phyloP scores from a whole-genome alignment of 2,329 filamentous ascomycete genomes.

The Penicillium sp. region DNA sequence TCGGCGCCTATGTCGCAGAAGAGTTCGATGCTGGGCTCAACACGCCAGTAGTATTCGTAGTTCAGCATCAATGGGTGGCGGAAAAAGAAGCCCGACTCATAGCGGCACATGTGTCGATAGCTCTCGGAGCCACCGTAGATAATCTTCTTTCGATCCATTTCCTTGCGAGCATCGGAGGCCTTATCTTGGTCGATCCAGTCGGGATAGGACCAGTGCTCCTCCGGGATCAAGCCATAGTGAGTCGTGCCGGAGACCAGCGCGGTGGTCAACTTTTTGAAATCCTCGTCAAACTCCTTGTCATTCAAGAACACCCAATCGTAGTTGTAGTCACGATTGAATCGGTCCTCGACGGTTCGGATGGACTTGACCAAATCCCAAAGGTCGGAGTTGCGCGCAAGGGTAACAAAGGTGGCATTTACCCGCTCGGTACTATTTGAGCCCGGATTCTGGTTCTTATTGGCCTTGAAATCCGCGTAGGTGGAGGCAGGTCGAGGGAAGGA shows the following conservation, averaged over 20 bases:
- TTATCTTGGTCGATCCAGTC: constrained; percentile 94
- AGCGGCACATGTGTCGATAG: constrained; percentile 99
- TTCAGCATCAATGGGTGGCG: constrained; percentile 89
- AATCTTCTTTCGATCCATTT: constrained; percentile 93
- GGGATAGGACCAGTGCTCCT: constrained; percentile 97
- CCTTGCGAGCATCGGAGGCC: constrained; percentile 85
- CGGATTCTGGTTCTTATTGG: constrained; percentile 29
- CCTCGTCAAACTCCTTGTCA: constrained; percentile 89
- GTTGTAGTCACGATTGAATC: constrained; percentile 95
- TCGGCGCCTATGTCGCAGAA: constrained; percentile 96
- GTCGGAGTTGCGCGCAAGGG: constrained; percentile 88
- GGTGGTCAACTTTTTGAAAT: constrained; percentile 89
- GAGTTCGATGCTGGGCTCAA: constrained; percentile 94
- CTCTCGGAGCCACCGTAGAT: constrained; percentile 97
- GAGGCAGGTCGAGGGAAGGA: constrained; percentile 16
- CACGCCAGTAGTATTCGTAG: constrained; percentile 99
- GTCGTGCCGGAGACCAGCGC: constrained; percentile 92
- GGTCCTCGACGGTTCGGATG: constrained; percentile 94
- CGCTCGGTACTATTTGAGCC: constrained; percentile 67
- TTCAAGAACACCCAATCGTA: constrained; percentile 99
- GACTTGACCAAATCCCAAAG: constrained; percentile 96
- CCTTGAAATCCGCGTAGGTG: constrained; percentile 28
- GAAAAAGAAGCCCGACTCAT: constrained; percentile 99
- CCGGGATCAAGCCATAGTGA: constrained; percentile 84
- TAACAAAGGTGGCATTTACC: constrained; percentile 98